These are phyloP conservation scores for Rhodocollybia butyracea DNA, from an alignment of 768 basidiomycete genomes.

Conservation along the genomic window DNA sequence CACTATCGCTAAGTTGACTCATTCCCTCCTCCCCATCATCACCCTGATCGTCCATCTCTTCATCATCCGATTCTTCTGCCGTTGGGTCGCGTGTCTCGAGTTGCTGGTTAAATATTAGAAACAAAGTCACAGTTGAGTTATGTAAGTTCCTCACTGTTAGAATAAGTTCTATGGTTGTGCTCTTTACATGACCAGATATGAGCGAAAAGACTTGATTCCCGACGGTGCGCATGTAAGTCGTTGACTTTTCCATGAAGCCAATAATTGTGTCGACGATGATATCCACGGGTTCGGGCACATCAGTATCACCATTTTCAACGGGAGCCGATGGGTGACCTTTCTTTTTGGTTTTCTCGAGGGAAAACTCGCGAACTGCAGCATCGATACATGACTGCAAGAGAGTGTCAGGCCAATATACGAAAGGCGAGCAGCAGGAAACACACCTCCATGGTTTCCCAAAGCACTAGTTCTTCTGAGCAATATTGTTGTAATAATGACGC, in stretches of 20 bases:
- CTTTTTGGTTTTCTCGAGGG: conserved; percentile 27
- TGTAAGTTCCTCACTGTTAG: conserved; percentile 56
- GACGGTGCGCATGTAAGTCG: conserved; percentile 73
- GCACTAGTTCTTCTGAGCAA: conserved; percentile 57
- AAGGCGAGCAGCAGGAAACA: conserved; percentile 2
- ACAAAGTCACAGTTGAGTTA: conserved; percentile 6
- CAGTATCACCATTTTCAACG: conserved; percentile 26
- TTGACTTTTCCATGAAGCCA: conserved; percentile 82
- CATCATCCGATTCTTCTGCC: conserved; percentile 37
- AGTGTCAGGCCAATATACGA: neutral
- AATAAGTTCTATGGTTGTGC: conserved; percentile 76
- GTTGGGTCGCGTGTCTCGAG: conserved; percentile 67
- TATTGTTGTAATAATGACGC: conserved; percentile 72
- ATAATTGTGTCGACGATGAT: conserved; percentile 87
- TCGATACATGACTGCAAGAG: conserved; percentile 55
- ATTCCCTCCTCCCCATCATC: too few relatives aligned
- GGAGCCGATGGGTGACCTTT: conserved; percentile 32
- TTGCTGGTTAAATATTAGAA: conserved; percentile 55
- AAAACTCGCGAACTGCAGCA: conserved; percentile 54
- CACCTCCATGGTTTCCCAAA: conserved; percentile 61
- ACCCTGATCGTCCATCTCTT: conserved; percentile 32
- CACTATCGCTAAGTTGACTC: too few relatives aligned
- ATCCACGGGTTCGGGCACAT: conserved; percentile 66
- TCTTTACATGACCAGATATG: conserved; percentile 61
- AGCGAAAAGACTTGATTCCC: conserved; percentile 80